Base-by-base conservation (phyloP, 2,329 filamentous ascomycete genomes). In the Arthroderma sp. region DNA sequence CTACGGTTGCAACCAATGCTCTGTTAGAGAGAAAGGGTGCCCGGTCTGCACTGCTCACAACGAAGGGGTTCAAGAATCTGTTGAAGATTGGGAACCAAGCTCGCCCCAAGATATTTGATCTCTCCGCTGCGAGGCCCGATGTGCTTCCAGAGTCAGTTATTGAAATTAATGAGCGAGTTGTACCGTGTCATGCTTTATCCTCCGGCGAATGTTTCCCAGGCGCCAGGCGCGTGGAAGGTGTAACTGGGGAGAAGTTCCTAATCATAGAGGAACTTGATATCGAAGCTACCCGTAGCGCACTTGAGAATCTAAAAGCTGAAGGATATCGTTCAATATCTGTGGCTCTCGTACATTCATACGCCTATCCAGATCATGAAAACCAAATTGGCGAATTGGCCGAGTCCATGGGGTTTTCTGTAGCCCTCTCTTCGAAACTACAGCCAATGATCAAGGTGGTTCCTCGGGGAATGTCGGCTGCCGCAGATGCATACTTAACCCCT, bases 1-100 rank as follows among this genome's bases (percentile, higher is more conserved):
- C 88, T 1, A 95, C 88, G 0, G 87, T 95, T 8, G 88, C 88
- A 6, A 95, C 88, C 0, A 95, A 95, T 62, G 88, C 88, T 0
- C 66, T 95, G 45, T 72, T 95, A 2, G 88, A 95, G 64, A 73
- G 88, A 47, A 94, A 94, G 63, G 88, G 88, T 40, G 87, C 94
- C 66, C 79, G 78, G 54, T 89, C 91, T 58, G 87, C 85, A 9
- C 74, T 95, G 63, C 78, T 94, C 1, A 85, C 93, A 7, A 94
- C 86, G 1, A 81, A 80, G 53, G 88, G 88, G 0, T 94, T 94
- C 70, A 81, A 78, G 53, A 87, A 95, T 61, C 93, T 86, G 54
- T 69, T 94, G 27, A 75, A 80, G 43, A 95, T 95, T 58, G 88
- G 88, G 9, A 94, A 94, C 61, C 88, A 95, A 68, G 85, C 82